Evolutionary conservation across 2,329 filamentous ascomycete species (phyloP).

Genomic region (Remersonia thermophila): DNA sequence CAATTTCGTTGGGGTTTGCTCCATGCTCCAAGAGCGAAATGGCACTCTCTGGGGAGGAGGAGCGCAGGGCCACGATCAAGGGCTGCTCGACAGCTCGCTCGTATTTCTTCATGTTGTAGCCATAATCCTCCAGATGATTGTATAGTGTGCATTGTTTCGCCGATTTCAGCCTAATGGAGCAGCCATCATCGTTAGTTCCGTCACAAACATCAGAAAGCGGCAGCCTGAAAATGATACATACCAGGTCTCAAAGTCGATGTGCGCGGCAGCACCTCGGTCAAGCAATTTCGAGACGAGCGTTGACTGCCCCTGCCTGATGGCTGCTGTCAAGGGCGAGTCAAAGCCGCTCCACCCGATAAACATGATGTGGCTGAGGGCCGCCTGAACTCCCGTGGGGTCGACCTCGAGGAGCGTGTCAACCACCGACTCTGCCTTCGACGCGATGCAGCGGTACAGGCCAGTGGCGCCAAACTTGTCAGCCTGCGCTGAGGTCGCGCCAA

Average conservation of each 20-base stretch:
- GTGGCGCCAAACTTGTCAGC: conserved; percentile 54
- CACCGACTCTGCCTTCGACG: conserved; percentile 34
- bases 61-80: conserved; percentile 48
- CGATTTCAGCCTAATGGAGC: conserved; percentile 35
- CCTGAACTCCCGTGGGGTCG: conserved; percentile 48
- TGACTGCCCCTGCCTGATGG: conserved; percentile 41
- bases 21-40: conserved; percentile 49
- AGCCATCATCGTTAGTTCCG: background rate
- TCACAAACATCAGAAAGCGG: background rate
- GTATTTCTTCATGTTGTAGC: conserved; percentile 39
- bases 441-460: conserved; percentile 52
- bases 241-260: conserved; percentile 52
- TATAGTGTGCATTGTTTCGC: conserved; percentile 33
- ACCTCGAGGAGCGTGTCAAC: conserved; percentile 39
- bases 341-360: conserved; percentile 27
- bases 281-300: conserved; percentile 48
- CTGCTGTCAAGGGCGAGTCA: conserved; percentile 35
- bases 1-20: conserved; percentile 52
- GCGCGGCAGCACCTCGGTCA: conserved; percentile 45
- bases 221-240: too few relatives aligned
- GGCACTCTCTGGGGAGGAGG: conserved; percentile 33
- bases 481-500: conserved; percentile 63
- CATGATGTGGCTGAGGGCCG: conserved; percentile 54
- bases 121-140: conserved; percentile 26
- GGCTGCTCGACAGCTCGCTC: conserved; percentile 45